Percentiles rank a stretch among this genome's conserved stretches.
Evolutionary conservation across 768 basidiomycete genomes (phyloP).

Genomic region (Fomitopsis serialis): DNA sequence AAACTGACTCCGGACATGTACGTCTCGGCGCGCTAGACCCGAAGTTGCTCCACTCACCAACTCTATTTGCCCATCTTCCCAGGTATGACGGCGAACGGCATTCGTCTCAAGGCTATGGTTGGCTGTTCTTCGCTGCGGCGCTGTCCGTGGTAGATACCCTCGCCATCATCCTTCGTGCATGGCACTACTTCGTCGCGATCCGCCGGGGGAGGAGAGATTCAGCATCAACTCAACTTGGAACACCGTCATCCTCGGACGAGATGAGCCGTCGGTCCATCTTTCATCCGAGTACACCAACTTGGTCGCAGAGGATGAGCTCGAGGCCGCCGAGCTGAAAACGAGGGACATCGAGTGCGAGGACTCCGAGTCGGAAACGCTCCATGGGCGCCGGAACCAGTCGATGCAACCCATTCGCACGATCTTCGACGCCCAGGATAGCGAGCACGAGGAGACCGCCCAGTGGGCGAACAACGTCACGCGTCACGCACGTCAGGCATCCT

Average conservation of each 20-base stretch:
- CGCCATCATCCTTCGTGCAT: conserved; percentile 42
- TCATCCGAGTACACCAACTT: conserved; percentile 57
- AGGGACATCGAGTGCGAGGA: conserved; percentile 14
- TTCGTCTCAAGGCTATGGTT: conserved; percentile 54
- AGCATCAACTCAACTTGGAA: conserved; percentile 50
- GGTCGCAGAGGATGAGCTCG: conserved; percentile 47
- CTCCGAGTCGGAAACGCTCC: conserved; percentile 1
- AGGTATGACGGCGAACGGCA: conserved; percentile 71
- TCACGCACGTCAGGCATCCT: conserved; percentile 32
- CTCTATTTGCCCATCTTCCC: conserved; percentile 3
- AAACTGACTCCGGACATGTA: conserved; percentile 83
- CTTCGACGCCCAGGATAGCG: conserved; percentile 19
- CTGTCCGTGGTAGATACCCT: conserved; percentile 53
- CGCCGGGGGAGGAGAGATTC: conserved; percentile 35
- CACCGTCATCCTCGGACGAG: conserved; percentile 47
- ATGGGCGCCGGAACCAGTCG: conserved; percentile 15
- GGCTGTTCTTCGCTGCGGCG: conserved; percentile 39
- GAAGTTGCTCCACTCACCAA: neutral
- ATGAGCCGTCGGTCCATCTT: conserved; percentile 19
- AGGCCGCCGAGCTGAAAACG: conserved; percentile 38
- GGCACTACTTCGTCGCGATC: conserved; percentile 37
- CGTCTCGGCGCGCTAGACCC: conserved; percentile 23
- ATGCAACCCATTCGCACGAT: conserved; percentile 21
- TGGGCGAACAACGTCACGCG: conserved; percentile 46
- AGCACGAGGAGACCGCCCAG: conserved; percentile 38